A percentile compares a stretch with the other conserved stretches of the same genome.
Conservation (phyloP, 352 stramenopile genomes). For the Globisporangium emineosum region DNA sequence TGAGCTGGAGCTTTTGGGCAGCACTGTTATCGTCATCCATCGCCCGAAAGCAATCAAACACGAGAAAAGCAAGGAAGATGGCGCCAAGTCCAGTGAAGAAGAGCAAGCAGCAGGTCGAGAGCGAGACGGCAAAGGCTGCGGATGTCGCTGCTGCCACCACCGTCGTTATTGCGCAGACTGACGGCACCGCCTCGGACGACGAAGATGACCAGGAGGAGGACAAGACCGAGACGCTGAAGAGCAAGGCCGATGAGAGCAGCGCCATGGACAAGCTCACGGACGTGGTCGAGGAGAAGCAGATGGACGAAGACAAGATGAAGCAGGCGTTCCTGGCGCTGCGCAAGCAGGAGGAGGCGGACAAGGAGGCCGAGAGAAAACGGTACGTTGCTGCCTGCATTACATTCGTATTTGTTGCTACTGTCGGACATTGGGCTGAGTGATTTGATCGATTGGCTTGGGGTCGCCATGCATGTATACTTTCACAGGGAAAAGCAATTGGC, state of each 20-base stretch:
- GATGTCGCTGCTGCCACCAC: constrained; percentile 8
- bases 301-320: constrained; percentile 90
- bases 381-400: constrained; percentile 6
- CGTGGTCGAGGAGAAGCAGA: constrained; percentile 82
- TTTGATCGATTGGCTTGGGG: background rate
- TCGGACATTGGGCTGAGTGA: background rate
- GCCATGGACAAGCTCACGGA: constrained; percentile 86
- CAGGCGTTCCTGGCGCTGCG: constrained; percentile 66
- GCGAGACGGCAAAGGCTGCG: constrained; percentile 1
- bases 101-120: constrained; percentile 21
- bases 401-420: background rate
- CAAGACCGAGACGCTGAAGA: constrained; percentile 57
- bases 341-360: constrained; percentile 83
- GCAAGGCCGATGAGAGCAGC: constrained; percentile 76
- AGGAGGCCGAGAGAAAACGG: constrained; percentile 71
- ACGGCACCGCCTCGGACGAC: constrained; percentile 48
- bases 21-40: constrained; percentile 7
- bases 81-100: constrained; percentile 42
- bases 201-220: constrained; percentile 45
- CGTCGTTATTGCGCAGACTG: constrained; percentile 16
- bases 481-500: constrained; percentile 71
- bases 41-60: constrained; percentile 2
- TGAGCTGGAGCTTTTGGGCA: background rate
- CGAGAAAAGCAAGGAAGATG: constrained; percentile 21
- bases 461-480: background rate